Evolutionary conservation across 768 basidiomycete species (phyloP), one percentile per base, ranked within the genome.

Genomic region (Candolleomyces eurysporus): DNA sequence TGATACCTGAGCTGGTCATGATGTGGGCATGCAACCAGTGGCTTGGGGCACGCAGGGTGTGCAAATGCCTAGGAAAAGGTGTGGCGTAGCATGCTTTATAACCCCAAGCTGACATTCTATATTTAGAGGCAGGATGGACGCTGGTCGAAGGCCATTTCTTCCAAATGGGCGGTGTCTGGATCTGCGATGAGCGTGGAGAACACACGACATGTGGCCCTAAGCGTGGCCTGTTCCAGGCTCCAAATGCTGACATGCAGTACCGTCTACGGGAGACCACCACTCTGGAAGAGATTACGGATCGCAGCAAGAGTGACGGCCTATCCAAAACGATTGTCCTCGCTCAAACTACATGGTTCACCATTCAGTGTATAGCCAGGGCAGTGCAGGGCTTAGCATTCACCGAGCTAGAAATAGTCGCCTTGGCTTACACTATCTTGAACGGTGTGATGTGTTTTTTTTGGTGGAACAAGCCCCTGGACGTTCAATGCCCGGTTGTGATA

Each of bases 121-220:
- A 21, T 39, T 22, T 2, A 26, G 26, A 16, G 14, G 48, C 13
- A 32, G 22, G 17, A 14, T 8, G 16, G 21, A 31, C 8, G 14
- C 48, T 57, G 42, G 51, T 64, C 1, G 71, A 73, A 51, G 71
- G 64, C 3, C 70, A 66, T 48, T 73, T n/a, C n/a, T n/a, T n/a
- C n/a, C n/a, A n/a, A n/a, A n/a, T n/a, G n/a, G n/a, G n/a, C n/a
- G n/a, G n/a, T n/a, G n/a, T n/a, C n/a, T n/a, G n/a, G n/a, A 60
- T 59, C 14, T 39, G 69, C 5, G 61, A 57, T 6, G 51, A 32
- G 26, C 61, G 22, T 39, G 32, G 11, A 32, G 58, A 17, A 45
- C 55, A 16, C 6, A 17, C 36, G 22, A 6, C 22, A 32, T 7
- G 21, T 39, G 32, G 16, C 39, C 55, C 19, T 22, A 40, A 40